Evolutionary conservation across 2,329 filamentous ascomycete species (phyloP), one percentile per base, ranked within the genome.

Genomic region (Fusarium pseudonygamai): DNA sequence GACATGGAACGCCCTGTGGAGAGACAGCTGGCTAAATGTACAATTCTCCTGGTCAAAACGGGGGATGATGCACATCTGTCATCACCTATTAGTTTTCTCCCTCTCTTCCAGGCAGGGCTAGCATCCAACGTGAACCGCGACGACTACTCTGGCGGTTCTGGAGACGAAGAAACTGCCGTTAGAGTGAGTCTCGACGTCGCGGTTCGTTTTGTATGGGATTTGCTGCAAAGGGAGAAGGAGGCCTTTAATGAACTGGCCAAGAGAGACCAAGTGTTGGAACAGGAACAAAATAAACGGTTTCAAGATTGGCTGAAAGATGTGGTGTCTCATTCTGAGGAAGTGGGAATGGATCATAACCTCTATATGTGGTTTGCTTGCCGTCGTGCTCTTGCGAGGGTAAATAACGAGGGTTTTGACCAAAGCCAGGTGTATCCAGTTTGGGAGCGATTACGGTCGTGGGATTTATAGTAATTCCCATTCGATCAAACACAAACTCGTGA

Each of bases 221-320:
- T 49, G 1, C 28, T 49, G 5, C 46, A 30, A 2, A n/a, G 18
- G 10, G 46, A 49, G 46, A 49, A 49, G 6, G 10, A 49, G 10
- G 8, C 5, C 3, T n/a, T 30, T n/a, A 10, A 30, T 3, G 20
- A 30, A 11, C 28, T 30, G 1, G 3, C 6, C 20, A 28, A 30
- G 15, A 45, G 42, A 13, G 24, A 45, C 10, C 32, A 40, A 18
- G 11, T 6, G 4, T 49, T 64, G 3, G 32, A 36, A 32, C 9
- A 68, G 18, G 60, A 64, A 42, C 55, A 60, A 50, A 22, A 60
- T 9, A 3, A 9, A 7, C 34, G 56, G 18, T 60, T 36, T n/a
- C 13, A 28, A 10, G 18, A 4, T 1, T 45, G 43, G 43, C 4
- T 45, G 2, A 12, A 14, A 4, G 24, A 45, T 10, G 18, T 45